These are phyloP conservation scores for Pulveroboletus sp. DNA, from an alignment of 768 basidiomycete species.

Conservation along the genomic window DNA sequence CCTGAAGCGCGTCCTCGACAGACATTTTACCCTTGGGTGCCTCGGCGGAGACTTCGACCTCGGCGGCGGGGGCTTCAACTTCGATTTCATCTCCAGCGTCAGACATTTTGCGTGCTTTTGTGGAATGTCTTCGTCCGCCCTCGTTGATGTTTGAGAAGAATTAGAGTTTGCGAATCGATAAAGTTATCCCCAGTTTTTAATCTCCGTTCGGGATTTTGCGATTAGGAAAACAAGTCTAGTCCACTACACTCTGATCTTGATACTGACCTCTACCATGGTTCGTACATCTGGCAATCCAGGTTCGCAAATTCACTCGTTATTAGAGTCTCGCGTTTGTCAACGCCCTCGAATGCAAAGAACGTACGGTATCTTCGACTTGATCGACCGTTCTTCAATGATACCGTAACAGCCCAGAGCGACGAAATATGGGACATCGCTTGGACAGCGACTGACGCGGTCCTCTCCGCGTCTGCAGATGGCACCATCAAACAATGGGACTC, in stretches of 20 bases:
- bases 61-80: constrained; percentile 61
- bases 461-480: constrained; percentile 80
- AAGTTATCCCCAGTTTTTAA: constrained; percentile 38
- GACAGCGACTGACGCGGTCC: constrained; percentile 60
- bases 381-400: neutral
- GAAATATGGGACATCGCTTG: constrained; percentile 78
- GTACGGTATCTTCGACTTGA: constrained; percentile 40
- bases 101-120: constrained; percentile 66
- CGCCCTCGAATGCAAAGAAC: constrained; percentile 74
- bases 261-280: constrained; percentile 22
- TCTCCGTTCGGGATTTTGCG: constrained; percentile 56
- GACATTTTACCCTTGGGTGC: constrained; percentile 94
- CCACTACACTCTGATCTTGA: no score
- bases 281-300: constrained; percentile 14
- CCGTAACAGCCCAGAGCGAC: constrained; percentile 64
- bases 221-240: neutral
- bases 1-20: constrained; percentile 93
- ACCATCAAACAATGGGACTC: constrained; percentile 72
- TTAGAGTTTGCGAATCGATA: constrained; percentile 43
- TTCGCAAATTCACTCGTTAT: constrained; percentile 22
- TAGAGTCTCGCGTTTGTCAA: constrained; percentile 74
- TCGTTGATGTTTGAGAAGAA: constrained; percentile 83
- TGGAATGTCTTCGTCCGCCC: constrained; percentile 80
- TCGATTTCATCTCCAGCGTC: constrained; percentile 96
- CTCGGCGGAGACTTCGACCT: constrained; percentile 82